phyloP scores from a whole-genome alignment of 345 rosid species.

The Arabidopsis suecica region DNA sequence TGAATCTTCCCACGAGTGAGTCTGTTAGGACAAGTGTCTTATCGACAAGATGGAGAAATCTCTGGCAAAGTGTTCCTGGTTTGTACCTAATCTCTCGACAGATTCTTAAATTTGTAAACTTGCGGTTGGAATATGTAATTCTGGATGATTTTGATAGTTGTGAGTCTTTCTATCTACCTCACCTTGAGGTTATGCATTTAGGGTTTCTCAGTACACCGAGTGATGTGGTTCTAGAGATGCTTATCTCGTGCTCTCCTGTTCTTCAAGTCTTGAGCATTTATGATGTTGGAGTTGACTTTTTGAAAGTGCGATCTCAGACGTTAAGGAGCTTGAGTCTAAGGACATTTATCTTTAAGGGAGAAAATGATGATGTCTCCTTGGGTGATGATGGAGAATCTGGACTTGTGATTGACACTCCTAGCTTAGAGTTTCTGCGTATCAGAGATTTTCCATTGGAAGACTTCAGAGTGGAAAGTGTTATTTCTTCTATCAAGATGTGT shows the following conservation, averaged over 20 bases:
- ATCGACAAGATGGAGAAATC: slow-evolving; percentile 7
- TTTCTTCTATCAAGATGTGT: slow-evolving; percentile 3
- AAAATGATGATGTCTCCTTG: too few relatives aligned
- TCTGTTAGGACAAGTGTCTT: neutral
- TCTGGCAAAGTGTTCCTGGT: neutral
- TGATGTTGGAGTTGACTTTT: too few relatives aligned
- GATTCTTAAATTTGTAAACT: neutral
- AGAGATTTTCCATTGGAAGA: neutral
- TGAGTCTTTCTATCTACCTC: neutral
- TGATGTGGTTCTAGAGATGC: neutral
- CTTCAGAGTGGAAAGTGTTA: neutral
- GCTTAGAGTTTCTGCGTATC: too few relatives aligned
- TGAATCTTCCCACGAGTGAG: neutral
- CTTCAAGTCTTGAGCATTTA: too few relatives aligned
- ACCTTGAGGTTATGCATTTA: neutral
- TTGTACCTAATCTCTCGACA: neutral
- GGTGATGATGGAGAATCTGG: too few relatives aligned
- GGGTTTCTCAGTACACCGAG: neutral
- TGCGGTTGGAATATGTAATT: neutral
- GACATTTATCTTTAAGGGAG: too few relatives aligned
- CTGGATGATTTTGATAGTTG: neutral
- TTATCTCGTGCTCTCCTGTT: neutral
- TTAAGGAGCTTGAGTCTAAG: too few relatives aligned
- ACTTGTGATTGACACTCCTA: too few relatives aligned
- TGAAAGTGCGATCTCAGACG: too few relatives aligned